These are phyloP conservation scores for Saccharomyces hybrid DNA, from an alignment of 1,139 yeast genomes.

Conservation along the genomic window DNA sequence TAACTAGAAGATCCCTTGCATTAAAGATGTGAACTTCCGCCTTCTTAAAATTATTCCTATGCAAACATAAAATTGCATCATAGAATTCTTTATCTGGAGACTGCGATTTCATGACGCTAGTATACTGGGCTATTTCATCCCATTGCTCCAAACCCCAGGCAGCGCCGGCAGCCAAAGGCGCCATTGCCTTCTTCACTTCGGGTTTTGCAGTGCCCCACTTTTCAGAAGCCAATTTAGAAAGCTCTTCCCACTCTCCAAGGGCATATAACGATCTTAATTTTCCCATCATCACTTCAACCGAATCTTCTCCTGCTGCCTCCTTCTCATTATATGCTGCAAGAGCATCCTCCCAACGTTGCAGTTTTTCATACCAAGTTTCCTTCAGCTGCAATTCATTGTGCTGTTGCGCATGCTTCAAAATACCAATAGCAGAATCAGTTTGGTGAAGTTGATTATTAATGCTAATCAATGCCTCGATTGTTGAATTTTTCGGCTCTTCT, in stretches of 20 bases:
- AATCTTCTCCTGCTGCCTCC: constrained; percentile 43
- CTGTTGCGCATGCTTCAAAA: constrained; percentile 87
- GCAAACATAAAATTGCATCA: constrained; percentile 80
- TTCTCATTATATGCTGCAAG: constrained; percentile 77
- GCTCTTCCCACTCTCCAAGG: constrained; percentile 93
- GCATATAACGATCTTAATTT: constrained; percentile 97
- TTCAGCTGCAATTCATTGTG: constrained; percentile 88
- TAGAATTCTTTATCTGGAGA: constrained; percentile 94
- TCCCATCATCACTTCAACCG: constrained; percentile 83
- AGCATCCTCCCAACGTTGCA: constrained; percentile 98
- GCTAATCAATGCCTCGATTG: constrained; percentile 84
- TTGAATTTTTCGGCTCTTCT: constrained; percentile 86
- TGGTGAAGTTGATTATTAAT: constrained; percentile 93
- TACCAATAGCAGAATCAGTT: constrained; percentile 96
- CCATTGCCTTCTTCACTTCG: constrained; percentile 76
- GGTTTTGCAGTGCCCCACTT: constrained; percentile 73
- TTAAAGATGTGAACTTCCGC: constrained; percentile 71
- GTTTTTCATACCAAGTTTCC: constrained; percentile 95
- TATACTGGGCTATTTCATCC: constrained; percentile 92
- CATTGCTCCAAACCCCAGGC: constrained; percentile 98
- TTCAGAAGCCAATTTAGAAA: constrained; percentile 76
- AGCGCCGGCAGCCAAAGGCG: constrained; percentile 97
- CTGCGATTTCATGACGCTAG: constrained; percentile 79
- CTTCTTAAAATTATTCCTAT: constrained; percentile 75
- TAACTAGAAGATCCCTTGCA: constrained; percentile 83